Conservation (phyloP, 495 filamentous ascomycete species). For the Lineolata rhizophorae region DNA sequence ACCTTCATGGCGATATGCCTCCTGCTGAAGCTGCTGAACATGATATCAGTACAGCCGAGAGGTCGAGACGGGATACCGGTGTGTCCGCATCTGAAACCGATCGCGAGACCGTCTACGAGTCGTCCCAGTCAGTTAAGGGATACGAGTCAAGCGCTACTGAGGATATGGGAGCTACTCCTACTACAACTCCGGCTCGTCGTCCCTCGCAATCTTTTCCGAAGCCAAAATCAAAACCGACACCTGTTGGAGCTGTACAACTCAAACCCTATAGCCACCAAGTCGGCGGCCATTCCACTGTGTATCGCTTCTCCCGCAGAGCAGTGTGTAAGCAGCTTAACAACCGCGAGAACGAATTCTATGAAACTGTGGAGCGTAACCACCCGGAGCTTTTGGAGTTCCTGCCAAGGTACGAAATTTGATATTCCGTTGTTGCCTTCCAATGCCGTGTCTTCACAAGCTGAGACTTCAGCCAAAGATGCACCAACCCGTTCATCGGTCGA, state of each 20-base stretch:
- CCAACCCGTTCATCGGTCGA: conserved; percentile 2
- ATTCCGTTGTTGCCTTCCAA: conserved; percentile 8
- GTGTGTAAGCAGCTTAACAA: conserved; percentile 98
- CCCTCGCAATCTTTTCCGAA: too few species aligned
- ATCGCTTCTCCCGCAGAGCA: conserved; percentile 81
- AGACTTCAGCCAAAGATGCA: conserved; percentile 15
- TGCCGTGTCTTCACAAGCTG: too few species aligned
- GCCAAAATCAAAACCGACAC: too few species aligned
- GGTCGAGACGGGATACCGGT: too few species aligned
- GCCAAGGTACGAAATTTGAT: conserved; percentile 48
- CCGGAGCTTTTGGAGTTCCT: conserved; percentile 77
- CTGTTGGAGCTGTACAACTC: conserved; percentile 78
- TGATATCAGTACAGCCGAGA: too few species aligned
- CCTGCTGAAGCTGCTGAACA: conserved; percentile 4
- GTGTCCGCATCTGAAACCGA: conserved; percentile 35
- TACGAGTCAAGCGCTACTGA: conserved; percentile 31
- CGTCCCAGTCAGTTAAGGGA: conserved; percentile 22
- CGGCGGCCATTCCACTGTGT: conserved; percentile 86
- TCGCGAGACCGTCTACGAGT: conserved; percentile 31
- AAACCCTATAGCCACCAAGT: conserved; percentile 97
- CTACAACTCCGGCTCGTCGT: conserved; percentile 14
- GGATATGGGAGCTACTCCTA: conserved; percentile 38
- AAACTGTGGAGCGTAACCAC: conserved; percentile 76
- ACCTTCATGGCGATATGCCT: conserved; percentile 35
- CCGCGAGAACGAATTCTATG: conserved; percentile 94